Conservation (phyloP, 1,284 basidiomycete species). For the Tremellales sp. region DNA sequence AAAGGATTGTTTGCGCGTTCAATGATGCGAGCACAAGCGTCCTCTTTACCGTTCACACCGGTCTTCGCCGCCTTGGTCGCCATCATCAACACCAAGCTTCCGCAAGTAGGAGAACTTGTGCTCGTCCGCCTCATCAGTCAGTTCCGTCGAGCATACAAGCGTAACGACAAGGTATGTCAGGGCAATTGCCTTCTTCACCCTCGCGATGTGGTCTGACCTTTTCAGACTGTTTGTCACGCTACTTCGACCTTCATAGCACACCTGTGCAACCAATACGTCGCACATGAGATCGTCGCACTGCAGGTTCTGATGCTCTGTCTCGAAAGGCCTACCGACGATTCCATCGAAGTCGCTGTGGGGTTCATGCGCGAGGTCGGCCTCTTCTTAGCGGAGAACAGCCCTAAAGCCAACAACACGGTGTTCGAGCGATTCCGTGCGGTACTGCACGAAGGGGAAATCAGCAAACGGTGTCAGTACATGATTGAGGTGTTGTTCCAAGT, state of each 20-base stretch:
- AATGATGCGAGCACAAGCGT: slow-evolving; percentile 95
- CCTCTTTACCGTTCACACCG: slow-evolving; percentile 95
- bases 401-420: slow-evolving; percentile 87
- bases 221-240: slow-evolving; percentile 82
- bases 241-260: slow-evolving; percentile 95
- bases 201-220: not conserved
- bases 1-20: slow-evolving; percentile 85
- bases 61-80: slow-evolving; percentile 92
- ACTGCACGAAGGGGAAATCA: slow-evolving; percentile 89
- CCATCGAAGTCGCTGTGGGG: slow-evolving; percentile 95
- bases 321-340: slow-evolving; percentile 93
- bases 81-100: slow-evolving; percentile 96
- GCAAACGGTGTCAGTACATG: slow-evolving; percentile 98
- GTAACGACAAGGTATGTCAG: slow-evolving; percentile 85
- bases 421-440: slow-evolving; percentile 96
- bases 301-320: slow-evolving; percentile 92
- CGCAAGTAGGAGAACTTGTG: slow-evolving; percentile 90
- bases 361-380: slow-evolving; percentile 97
- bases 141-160: slow-evolving; percentile 89
- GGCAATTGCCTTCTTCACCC: not conserved
- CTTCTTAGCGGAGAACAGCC: slow-evolving; percentile 87
- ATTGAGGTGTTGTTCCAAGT: slow-evolving; percentile 98
- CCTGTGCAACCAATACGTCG: slow-evolving; percentile 92
- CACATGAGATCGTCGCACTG: slow-evolving; percentile 89
- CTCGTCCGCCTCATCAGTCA: slow-evolving; percentile 86